phyloP scores from a whole-genome alignment of 2,329 filamentous ascomycete species.

The Ceratocystis destructans region DNA sequence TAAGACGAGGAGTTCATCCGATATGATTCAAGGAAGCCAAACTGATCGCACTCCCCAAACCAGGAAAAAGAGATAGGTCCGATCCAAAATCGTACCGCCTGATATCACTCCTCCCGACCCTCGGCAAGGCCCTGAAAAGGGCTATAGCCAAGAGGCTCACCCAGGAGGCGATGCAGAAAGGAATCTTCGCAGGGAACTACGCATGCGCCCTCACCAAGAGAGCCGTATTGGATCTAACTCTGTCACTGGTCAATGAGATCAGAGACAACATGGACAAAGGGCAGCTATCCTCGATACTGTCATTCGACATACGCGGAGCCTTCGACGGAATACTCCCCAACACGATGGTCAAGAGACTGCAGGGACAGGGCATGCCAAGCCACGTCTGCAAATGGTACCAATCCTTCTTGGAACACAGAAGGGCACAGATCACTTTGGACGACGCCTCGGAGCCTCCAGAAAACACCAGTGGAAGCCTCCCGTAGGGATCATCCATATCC shows the following conservation, averaged over 20 bases:
- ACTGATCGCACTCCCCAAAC: background rate
- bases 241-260: constrained; percentile 17
- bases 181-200: constrained; percentile 21
- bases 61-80: constrained; percentile 21
- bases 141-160: constrained; percentile 22
- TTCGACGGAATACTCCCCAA: constrained; percentile 21
- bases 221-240: constrained; percentile 20
- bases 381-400: constrained; percentile 18
- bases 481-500: background rate
- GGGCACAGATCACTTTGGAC: constrained; percentile 8
- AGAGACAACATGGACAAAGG: background rate
- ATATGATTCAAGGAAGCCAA: background rate
- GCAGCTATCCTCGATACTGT: background rate
- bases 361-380: constrained; percentile 20
- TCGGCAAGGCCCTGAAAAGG: constrained; percentile 24
- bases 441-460: background rate
- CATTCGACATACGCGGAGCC: constrained; percentile 19
- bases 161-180: constrained; percentile 20
- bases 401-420: constrained; percentile 20
- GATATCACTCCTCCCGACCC: constrained; percentile 23
- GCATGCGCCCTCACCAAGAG: constrained; percentile 22
- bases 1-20: background rate
- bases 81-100: constrained; percentile 21
- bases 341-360: constrained; percentile 19
- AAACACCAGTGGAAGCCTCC: background rate